Evolutionary conservation across 2,329 filamentous ascomycete species (phyloP), one percentile per base, ranked within the genome.

Genomic region (Aspergillus sp.): DNA sequence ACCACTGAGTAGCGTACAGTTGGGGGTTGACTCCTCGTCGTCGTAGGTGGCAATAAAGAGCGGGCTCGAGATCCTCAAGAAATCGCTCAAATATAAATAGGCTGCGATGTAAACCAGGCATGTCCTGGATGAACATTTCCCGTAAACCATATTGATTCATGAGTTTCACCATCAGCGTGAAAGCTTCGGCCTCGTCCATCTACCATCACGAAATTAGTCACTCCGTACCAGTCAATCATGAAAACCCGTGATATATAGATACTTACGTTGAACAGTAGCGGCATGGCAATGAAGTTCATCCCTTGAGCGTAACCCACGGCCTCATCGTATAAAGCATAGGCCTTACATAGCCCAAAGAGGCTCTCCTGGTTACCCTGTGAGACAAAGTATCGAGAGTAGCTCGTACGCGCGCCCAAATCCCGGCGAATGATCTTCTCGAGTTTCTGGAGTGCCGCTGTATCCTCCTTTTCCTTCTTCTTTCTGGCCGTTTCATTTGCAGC

Each of bases 211-310:
- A 43, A 9, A 23, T 52, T 58, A 33, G 58, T 64, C 45, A 66
- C 49, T 47, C 23, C 19, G 27, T 23, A 11, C 15, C 6, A 35
- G 15, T 39, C 1, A 51, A 48, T 27, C 6, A 44, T 7, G 23
- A 35, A 53, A 44, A 3, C 4, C 33, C 6, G 35, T 8, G 17
- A 44, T 31, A 37, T 19, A 25, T 15, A 4, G 33, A 40, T 49
- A 73, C 87, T 81, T 77, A 90, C 88, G 73, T 97, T 98, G 78
- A 99, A 97, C 1, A 99, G 81, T 17, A 99, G 76, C 23, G 96
- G 95, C 92, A 98, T 98, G 49, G 92, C 90, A 59, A 99, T 86
- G 70, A 99, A 99, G 72, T 98, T 99, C 90, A 99, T 97, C 70
- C 95, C 95, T 75, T 99, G 95, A 0, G 96, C 93, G 74, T 99